phyloP scores from a whole-genome alignment of 2,329 filamentous ascomycete species.

The Helotiales sp. region DNA sequence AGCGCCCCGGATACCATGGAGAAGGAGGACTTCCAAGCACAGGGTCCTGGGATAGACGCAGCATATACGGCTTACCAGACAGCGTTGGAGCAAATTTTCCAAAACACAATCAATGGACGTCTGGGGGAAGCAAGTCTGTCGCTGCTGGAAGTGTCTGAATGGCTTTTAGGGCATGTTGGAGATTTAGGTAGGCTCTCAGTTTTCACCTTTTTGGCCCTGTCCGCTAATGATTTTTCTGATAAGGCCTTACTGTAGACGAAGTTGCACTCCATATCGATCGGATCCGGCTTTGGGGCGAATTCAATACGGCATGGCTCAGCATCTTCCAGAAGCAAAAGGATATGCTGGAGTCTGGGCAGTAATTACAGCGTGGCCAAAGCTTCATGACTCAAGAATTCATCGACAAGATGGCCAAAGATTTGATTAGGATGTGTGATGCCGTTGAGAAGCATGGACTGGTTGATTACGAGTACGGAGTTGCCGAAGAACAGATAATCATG shows the following conservation, averaged over 20 bases:
- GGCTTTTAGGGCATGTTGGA: constrained; percentile 68
- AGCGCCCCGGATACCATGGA: constrained; percentile 53
- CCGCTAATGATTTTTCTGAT: constrained; percentile 45
- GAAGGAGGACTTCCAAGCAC: constrained; percentile 62
- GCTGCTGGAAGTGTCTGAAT: constrained; percentile 67
- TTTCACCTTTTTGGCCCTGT: constrained; percentile 38
- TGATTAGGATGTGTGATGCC: constrained; percentile 82
- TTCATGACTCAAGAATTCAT: constrained; percentile 72
- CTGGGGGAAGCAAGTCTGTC: constrained; percentile 63
- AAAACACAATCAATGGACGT: constrained; percentile 62
- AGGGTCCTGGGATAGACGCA: constrained; percentile 61
- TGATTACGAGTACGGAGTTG: constrained; percentile 96
- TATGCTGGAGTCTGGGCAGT: constrained; percentile 54
- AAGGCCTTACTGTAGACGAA: constrained; percentile 86
- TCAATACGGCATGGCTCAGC: constrained; percentile 90
- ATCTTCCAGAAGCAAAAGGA: constrained; percentile 85
- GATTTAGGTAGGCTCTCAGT: constrained; percentile 63
- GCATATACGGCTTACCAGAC: constrained; percentile 70
- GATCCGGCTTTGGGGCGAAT: constrained; percentile 88
- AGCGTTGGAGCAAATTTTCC: constrained; percentile 65
- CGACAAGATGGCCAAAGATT: constrained; percentile 79
- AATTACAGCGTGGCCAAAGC: constrained; percentile 52
- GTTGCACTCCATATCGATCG: constrained; percentile 75
- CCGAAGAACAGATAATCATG: constrained; percentile 88
- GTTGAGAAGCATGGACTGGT: constrained; percentile 92